phyloP scores from a whole-genome alignment of 2,329 filamentous ascomycete genomes.

The Epichloe baconii region DNA sequence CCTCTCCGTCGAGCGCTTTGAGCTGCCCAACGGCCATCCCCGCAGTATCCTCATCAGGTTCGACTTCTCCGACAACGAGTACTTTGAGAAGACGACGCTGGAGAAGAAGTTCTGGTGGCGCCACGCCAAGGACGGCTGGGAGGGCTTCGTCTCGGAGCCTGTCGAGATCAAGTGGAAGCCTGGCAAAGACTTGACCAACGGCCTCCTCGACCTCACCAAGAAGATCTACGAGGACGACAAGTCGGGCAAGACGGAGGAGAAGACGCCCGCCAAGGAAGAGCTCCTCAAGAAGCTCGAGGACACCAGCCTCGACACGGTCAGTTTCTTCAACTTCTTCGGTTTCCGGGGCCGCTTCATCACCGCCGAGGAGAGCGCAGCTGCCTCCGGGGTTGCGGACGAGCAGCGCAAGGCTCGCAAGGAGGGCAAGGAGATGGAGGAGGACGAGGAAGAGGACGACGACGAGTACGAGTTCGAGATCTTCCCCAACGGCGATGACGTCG shows the following conservation, averaged over 20 bases:
- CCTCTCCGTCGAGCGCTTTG: conserved; percentile 67
- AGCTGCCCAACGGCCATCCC: conserved; percentile 65
- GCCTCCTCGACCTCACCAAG: conserved; percentile 61
- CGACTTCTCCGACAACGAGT: conserved; percentile 68
- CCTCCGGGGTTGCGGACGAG: conserved; percentile 46
- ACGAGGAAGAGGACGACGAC: conserved; percentile 49
- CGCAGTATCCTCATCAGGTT: conserved; percentile 67
- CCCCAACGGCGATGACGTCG: conserved; percentile 74
- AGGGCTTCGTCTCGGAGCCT: conserved; percentile 75
- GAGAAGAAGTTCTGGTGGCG: conserved; percentile 92
- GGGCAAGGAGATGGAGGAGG: conserved; percentile 38
- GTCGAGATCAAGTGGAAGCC: conserved; percentile 77
- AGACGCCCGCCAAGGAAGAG: conserved; percentile 34
- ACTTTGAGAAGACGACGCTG: conserved; percentile 64
- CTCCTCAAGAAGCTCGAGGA: conserved; percentile 43
- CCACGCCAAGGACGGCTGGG: conserved; percentile 52
- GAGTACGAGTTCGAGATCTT: conserved; percentile 70
- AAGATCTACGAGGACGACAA: conserved; percentile 51
- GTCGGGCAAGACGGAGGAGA: conserved; percentile 27
- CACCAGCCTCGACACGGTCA: conserved; percentile 50
- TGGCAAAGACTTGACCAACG: conserved; percentile 69
- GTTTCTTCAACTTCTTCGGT: conserved; percentile 86
- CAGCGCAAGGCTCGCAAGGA: conserved; percentile 34
- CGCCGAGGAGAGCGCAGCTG: conserved; percentile 56
- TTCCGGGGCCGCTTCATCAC: conserved; percentile 59